Conservation (phyloP, 495 filamentous ascomycete genomes). For the Neurospora tetrasperma region DNA sequence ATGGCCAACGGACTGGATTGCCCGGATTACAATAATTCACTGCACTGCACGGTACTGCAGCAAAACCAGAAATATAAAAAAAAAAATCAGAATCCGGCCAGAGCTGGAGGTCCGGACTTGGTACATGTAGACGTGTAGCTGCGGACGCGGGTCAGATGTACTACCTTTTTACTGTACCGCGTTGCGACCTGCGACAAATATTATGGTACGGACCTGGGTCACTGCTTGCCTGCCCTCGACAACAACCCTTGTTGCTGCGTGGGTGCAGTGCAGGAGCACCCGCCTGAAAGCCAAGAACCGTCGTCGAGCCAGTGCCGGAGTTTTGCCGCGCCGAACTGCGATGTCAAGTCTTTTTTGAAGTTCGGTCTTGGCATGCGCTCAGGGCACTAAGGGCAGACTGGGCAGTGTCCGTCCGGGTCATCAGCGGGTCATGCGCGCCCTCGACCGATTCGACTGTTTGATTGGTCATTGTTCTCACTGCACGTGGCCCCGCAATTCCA, state of each 20-base stretch:
- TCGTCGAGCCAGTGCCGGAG: neutral
- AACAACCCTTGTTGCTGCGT: neutral
- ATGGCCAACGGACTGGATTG: neutral
- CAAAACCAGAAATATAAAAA: neutral
- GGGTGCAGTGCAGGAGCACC: neutral
- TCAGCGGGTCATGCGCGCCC: neutral
- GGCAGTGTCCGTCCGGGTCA: neutral
- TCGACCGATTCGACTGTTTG: neutral
- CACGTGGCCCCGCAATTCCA: neutral
- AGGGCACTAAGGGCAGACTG: neutral
- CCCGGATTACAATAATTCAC: neutral
- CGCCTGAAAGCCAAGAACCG: neutral
- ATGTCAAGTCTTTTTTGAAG: neutral
- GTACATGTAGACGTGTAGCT: neutral
- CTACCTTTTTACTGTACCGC: neutral
- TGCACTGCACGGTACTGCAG: neutral
- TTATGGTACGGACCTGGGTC: neutral
- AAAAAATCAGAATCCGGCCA: neutral
- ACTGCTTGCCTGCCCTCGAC: neutral
- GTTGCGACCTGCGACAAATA: neutral
- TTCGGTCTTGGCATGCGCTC: neutral
- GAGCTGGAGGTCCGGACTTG: neutral
- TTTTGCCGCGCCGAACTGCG: neutral
- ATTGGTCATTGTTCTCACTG: neutral
- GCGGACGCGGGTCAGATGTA: neutral